These are phyloP conservation scores for Nematocida homosporus DNA, from an alignment of 371 early-diverging fungal species.

Conservation along the genomic window DNA sequence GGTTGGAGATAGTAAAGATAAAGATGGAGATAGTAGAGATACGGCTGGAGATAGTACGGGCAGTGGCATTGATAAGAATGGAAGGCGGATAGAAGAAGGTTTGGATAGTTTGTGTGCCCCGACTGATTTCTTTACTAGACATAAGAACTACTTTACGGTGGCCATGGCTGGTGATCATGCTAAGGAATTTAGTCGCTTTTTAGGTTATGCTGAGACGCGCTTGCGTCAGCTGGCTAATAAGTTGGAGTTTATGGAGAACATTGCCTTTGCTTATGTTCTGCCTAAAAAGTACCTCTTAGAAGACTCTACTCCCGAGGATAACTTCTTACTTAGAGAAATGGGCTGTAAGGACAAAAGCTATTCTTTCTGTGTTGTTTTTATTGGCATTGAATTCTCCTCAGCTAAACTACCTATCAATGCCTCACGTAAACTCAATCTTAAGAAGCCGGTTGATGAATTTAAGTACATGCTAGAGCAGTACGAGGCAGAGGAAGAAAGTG, in stretches of 20 bases:
- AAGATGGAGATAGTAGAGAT: no score
- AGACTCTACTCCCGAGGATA: constrained; percentile 60
- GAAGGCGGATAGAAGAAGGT: not conserved
- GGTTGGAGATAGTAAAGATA: no score
- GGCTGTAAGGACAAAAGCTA: constrained; percentile 16
- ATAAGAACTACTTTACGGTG: constrained; percentile 83
- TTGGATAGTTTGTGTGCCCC: constrained; percentile 73
- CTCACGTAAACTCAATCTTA: constrained; percentile 51
- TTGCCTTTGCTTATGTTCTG: constrained; percentile 80
- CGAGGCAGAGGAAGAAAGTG: constrained; percentile 42
- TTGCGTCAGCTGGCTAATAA: constrained; percentile 80
- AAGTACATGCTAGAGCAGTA: constrained; percentile 20
- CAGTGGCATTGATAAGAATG: no score
- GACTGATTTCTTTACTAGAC: constrained; percentile 80
- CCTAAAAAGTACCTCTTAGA: constrained; percentile 69
- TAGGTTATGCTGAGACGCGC: constrained; percentile 84
- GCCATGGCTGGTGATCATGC: constrained; percentile 67
- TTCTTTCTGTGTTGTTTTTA: constrained; percentile 16
- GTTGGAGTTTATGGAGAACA: constrained; percentile 76
- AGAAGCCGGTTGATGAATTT: constrained; percentile 35
- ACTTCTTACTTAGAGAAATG: constrained; percentile 70
- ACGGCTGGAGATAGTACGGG: no score
- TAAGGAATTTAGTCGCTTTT: constrained; percentile 68
- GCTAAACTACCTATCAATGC: constrained; percentile 51
- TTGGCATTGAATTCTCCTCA: constrained; percentile 48